Conservation (phyloP, 2,329 filamentous ascomycete species). For the Mycosphaerella arachidis region DNA sequence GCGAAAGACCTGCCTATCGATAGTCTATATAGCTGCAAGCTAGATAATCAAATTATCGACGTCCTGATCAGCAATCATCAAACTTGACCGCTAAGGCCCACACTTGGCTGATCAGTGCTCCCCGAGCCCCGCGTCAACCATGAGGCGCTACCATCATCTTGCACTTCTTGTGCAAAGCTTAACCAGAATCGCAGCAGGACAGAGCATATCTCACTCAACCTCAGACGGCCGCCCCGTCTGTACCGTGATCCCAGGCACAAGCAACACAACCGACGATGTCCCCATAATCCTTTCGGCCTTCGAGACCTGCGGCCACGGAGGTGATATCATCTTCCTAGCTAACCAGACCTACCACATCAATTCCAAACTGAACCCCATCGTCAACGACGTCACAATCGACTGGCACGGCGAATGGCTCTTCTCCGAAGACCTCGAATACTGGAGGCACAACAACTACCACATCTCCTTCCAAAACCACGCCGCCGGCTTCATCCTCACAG, state of each 20-base stretch:
- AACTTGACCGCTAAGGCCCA: too few relatives aligned
- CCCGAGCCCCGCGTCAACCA: background rate
- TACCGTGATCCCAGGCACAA: background rate
- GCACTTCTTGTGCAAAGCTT: background rate
- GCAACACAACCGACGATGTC: constrained; percentile 32
- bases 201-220: background rate
- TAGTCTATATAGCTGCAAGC: too few relatives aligned
- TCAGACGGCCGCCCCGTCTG: background rate
- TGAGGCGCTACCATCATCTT: background rate
- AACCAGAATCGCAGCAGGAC: background rate
- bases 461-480: constrained; percentile 54
- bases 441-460: constrained; percentile 50
- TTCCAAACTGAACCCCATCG: constrained; percentile 46
- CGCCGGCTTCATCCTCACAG: constrained; percentile 51
- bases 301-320: constrained; percentile 36
- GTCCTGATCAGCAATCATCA: background rate
- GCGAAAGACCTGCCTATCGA: too few relatives aligned
- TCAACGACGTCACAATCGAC: constrained; percentile 47
- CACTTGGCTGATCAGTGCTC: too few relatives aligned
- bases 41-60: background rate
- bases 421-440: constrained; percentile 51
- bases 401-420: constrained; percentile 52
- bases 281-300: constrained; percentile 42
- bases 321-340: constrained; percentile 49
- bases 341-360: constrained; percentile 50